Base-by-base conservation (phyloP, 2,329 filamentous ascomycete genomes). In the Aspergillus persii region DNA sequence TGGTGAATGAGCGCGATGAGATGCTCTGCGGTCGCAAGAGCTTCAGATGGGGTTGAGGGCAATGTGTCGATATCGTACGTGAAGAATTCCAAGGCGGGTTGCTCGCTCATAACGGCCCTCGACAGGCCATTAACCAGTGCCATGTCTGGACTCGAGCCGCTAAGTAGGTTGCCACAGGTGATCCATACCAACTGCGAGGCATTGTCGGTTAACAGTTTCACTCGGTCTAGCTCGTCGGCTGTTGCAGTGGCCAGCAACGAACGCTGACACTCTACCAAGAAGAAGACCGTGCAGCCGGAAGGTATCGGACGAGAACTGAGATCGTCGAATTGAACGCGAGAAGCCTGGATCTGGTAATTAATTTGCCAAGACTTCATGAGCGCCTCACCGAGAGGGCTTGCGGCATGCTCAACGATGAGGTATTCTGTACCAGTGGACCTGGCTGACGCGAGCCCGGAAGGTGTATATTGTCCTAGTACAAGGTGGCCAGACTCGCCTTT, bases 121-220 rank as follows among this genome's bases (percentile, higher is more conserved):
- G 58, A 51, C 3, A 61, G 39, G 8, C 61, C 61, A 9, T 18
- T 18, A 6, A 53, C 46, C 2, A 61, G 51, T 3, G 56, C 46
- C 33, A 63, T 54, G 30, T 63, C 56, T n/a, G 61, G 61, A n/a
- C 3, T 30, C 5, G 29, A 33, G 18, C 61, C 56, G 12, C 18
- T 23, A 4, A 62, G 36, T 4, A 53, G 52, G 49, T 53, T 36
- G 8, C 30, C 54, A n/a, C 31, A 39, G 23, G 54, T 60, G n/a
- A 60, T 36, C 62, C 62, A 63, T 29, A 63, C 27, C 1, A 63
- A 36, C 15, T 33, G 44, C 11, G 48, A 12, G 2, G 57, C 62
- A 41, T 50, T 29, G 23, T 63, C 55, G 3, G 62, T 63, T 3
- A 63, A 51, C 3, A 52, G 12, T 29, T 60, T 60, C n/a, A 63